Conservation (phyloP, 129 eudicot species). For the Artemisia argyi region DNA sequence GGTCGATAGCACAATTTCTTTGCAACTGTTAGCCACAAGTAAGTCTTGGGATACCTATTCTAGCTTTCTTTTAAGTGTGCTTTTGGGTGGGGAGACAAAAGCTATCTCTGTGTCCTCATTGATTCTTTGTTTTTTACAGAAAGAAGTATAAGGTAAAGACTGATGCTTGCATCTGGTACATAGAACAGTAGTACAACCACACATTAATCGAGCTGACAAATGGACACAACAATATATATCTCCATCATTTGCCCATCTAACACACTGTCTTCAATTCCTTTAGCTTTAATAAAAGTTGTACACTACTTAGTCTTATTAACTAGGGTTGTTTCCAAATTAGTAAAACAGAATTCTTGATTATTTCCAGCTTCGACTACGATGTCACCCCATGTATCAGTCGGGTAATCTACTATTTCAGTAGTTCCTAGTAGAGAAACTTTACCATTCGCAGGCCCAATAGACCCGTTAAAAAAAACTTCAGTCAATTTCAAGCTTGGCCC, state of each 20-base stretch:
- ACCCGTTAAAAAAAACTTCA: slow-evolving; percentile 37
- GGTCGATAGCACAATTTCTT: slow-evolving; percentile 45
- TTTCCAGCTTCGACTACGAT: slow-evolving; percentile 62
- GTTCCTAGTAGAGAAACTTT: slow-evolving; percentile 31
- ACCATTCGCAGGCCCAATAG: slow-evolving; percentile 26
- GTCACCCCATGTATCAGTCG: slow-evolving; percentile 57
- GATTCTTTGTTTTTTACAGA: slow-evolving; percentile 86
- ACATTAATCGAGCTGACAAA: slow-evolving; percentile 73
- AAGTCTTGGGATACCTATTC: slow-evolving; percentile 33
- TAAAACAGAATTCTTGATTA: slow-evolving; percentile 36
- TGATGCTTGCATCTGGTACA: slow-evolving; percentile 96
- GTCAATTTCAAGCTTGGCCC: slow-evolving; percentile 54
- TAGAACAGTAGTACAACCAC: slow-evolving; percentile 86
- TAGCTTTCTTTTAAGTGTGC: slow-evolving; percentile 57
- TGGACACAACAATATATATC: slow-evolving; percentile 94
- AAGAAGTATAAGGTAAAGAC: slow-evolving; percentile 60
- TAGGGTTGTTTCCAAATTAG: slow-evolving; percentile 41
- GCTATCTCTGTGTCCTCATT: slow-evolving; percentile 36
- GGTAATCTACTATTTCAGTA: slow-evolving; percentile 22
- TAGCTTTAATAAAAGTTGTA: slow-evolving; percentile 77
- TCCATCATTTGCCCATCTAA: slow-evolving; percentile 94
- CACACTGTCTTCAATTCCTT: slow-evolving; percentile 95
- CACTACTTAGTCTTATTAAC: slow-evolving; percentile 58
- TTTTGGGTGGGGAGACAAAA: slow-evolving; percentile 38
- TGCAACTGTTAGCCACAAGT: slow-evolving; percentile 32